Base-by-base conservation (phyloP, 805 yeast genomes). In the Yarrowia divulgata region DNA sequence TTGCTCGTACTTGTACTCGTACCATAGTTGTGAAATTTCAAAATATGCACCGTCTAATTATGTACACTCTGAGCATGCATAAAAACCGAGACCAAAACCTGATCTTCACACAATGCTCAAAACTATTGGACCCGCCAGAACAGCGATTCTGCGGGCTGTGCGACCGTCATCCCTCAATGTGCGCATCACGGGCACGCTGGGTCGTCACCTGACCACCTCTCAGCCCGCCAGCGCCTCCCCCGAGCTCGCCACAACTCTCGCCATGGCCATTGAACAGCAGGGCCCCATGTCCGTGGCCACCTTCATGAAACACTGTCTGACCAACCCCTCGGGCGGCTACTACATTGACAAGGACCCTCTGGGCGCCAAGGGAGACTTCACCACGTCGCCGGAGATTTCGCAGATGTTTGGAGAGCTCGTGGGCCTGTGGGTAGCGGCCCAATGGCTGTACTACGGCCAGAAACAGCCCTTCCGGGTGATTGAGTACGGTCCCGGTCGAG, bases 401-500 rank as follows among this genome's bases (percentile, higher is more conserved):
- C 91, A 90, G 48, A 88, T 91, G 79, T 91, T 91, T 80, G 97
- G 97, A 23, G 97, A 91, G 76, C 85, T 90, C 80, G 82, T 90
- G 70, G 97, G 95, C 0, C 79, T 91, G 6, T 91, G 96, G 91
- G 18, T 79, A 13, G 69, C 79, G 18, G 74, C 81, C 2, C 78
- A 81, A 45, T 90, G 93, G 90, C 70, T 84, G 42, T 75, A 80
- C 1, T 93, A 89, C 72, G 82, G 84, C 35, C 80, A 76, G 54
- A 88, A 90, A 0, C 48, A 73, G n/a, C 74, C 75, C 13, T 77
- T 89, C 34, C 79, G 88, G 66, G 74, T 91, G 12, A 81, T 90
- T 9, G 97, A 91, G 77, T 87, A 90, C 77, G 97, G 97, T 0
- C 97, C 97, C 0, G 97, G 97, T 5, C 82, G 84, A 73, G 97